Base-by-base conservation (phyloP, 78 protist genomes). In the Cavenderia fasciculata region DNA sequence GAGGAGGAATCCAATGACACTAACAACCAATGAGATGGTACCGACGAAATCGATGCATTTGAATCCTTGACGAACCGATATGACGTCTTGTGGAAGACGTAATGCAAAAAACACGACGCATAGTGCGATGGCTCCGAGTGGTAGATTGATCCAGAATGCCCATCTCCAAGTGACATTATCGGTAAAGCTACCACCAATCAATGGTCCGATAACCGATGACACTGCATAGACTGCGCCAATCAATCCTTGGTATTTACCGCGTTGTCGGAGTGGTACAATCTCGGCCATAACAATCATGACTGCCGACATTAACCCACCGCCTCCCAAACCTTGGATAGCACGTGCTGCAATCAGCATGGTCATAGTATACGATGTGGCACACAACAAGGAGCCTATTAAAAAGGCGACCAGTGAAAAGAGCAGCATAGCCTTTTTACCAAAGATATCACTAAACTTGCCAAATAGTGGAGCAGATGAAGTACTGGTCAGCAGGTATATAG, bases 91-190 rank as follows among this genome's bases (percentile, higher is more conserved):
- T 25, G 88, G 88, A 16, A 90, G 10, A 16, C 56, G 44, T 7
- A 90, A 40, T 11, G 74, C 69, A 54, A 77, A 52, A 19, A 74
- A 54, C 18, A 90, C 86, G 25, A 74, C 84, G 0, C 68, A 44
- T 41, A 90, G 54, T 23, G 90, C 86, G 25, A 90, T 29, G 4
- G 61, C 78, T 19, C 94, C 77, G 49, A 90, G 29, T 19, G 94
- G 94, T 31, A 90, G 59, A 57, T 90, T 90, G 59, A 90, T 75
- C 85, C 84, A 90, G 73, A 90, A 90, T 54, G 88, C 84, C 94
- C 94, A 90, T 12, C 89, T 27, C 94, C 94, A 90, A 27, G 29
- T 61, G 14, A 90, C 33, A 63, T 78, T 49, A 47, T 90, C 94
- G 21, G 94, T 90, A 31, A 75, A 90, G 3, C 84, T 66, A 62